Percentiles rank a stretch among this genome's conserved stretches.
These are phyloP conservation scores for Rhodotorula mucilaginosa DNA, from an alignment of 1,284 basidiomycete species.

Conservation along the genomic window DNA sequence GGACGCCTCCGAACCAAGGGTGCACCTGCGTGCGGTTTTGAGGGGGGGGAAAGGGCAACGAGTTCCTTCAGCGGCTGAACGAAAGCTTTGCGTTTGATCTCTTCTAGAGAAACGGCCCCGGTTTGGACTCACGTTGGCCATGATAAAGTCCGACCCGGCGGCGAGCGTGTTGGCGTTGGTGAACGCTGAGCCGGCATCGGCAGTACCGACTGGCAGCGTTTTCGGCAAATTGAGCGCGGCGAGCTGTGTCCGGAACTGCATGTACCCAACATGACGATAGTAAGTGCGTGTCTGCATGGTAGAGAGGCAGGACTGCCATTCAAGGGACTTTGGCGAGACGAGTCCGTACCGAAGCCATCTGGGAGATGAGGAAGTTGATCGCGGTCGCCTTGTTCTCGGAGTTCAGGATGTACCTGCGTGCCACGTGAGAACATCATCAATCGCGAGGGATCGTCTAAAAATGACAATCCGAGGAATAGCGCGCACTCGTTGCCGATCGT, in stretches of 20 bases:
- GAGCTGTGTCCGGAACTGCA: conserved; percentile 57
- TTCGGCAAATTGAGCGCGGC: conserved; percentile 54
- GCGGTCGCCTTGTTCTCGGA: conserved; percentile 44
- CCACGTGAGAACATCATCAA: background rate
- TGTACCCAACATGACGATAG: background rate
- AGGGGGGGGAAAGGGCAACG: no score
- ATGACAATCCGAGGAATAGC: background rate
- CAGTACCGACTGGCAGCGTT: conserved; percentile 72
- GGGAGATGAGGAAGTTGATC: conserved; percentile 1
- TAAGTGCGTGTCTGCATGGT: background rate
- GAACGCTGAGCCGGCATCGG: conserved; percentile 86
- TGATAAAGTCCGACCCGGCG: conserved; percentile 65
- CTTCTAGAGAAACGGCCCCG: no score
- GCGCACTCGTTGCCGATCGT: conserved; percentile 55
- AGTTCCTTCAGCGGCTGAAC: no score
- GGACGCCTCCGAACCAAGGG: conserved; percentile 60
- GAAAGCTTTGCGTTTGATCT: no score
- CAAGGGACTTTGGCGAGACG: no score
- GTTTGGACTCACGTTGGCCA: conserved; percentile 74
- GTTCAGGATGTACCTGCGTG: conserved; percentile 69
- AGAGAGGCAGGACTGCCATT: background rate
- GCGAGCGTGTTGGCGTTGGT: conserved; percentile 62
- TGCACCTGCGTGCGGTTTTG: conserved; percentile 9
- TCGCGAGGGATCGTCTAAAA: no score
- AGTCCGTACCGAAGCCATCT: conserved; percentile 10